These are phyloP conservation scores for Agaricus subrufescens DNA, from an alignment of 768 basidiomycete genomes.

Conservation along the genomic window DNA sequence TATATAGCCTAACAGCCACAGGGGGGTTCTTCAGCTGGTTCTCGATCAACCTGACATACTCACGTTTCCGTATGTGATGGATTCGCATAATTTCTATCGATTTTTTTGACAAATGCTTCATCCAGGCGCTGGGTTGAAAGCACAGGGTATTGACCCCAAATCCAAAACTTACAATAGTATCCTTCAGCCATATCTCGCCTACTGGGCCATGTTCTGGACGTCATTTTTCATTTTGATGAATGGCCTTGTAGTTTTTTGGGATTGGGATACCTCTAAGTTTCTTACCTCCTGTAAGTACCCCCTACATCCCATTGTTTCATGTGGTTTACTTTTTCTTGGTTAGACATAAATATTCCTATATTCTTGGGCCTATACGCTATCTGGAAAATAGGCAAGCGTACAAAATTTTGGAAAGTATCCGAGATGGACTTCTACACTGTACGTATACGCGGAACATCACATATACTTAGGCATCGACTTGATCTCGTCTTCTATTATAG, in stretches of 20 bases:
- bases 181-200: constrained; percentile 64
- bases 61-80: constrained; percentile 52
- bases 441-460: constrained; percentile 14
- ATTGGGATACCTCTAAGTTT: constrained; percentile 46
- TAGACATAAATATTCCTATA: constrained; percentile 48
- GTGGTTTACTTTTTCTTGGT: background rate
- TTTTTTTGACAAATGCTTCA: background rate
- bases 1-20: constrained; percentile 63
- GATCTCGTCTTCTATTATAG: constrained; percentile 21
- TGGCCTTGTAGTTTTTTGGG: constrained; percentile 58
- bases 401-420: constrained; percentile 45
- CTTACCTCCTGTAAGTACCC: constrained; percentile 34
- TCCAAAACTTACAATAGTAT: constrained; percentile 58
- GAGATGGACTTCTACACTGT: constrained; percentile 76
- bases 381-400: constrained; percentile 37
- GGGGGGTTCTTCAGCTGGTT: constrained; percentile 69
- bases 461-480: background rate
- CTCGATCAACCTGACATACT: constrained; percentile 65
- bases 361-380: constrained; percentile 35
- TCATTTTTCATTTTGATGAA: constrained; percentile 51
- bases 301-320: background rate
- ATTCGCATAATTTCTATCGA: background rate
- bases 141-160: constrained; percentile 59
- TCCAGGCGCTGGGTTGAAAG: constrained; percentile 55
- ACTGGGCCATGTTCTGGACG: constrained; percentile 69